These are phyloP conservation scores for Remersonia thermophila DNA, from an alignment of 2,329 filamentous ascomycete species.

Conservation along the genomic window DNA sequence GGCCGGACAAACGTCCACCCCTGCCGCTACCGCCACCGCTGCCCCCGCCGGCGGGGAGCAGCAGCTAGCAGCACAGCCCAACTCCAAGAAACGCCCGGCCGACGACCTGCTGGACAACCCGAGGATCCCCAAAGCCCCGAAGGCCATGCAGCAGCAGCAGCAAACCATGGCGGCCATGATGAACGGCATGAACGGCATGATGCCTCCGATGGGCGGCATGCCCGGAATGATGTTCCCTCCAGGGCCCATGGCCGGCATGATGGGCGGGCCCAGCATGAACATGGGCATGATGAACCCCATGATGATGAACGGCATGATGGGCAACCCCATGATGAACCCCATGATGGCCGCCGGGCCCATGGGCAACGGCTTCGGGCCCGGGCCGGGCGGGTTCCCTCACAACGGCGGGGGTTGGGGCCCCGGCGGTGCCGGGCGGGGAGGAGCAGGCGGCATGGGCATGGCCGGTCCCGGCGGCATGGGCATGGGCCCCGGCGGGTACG, in stretches of 20 bases:
- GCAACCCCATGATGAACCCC: conserved; percentile 2
- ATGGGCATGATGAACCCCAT: conserved; percentile 17
- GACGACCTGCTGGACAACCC: conserved; percentile 57
- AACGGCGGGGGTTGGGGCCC: conserved; percentile 13
- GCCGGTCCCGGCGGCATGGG: conserved; percentile 21
- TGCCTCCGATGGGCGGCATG: conserved; percentile 25
- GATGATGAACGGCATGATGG: conserved; percentile 21
- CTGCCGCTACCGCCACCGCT: conserved; percentile 20
- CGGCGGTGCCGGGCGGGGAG: conserved; percentile 13
- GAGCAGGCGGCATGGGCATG: conserved; percentile 26
- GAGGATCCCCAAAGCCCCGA: conserved; percentile 52
- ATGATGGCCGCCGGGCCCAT: too few relatives aligned
- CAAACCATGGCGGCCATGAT: conserved; percentile 22
- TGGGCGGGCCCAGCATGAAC: conserved; percentile 27
- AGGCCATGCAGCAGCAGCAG: conserved; percentile 45
- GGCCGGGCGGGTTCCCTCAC: conserved; percentile 1
- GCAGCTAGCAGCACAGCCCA: neutral
- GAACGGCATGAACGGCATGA: conserved; percentile 24
- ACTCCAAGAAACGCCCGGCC: conserved; percentile 67
- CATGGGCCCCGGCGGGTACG: conserved; percentile 18
- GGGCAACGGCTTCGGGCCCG: neutral
- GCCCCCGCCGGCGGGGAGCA: conserved; percentile 17
- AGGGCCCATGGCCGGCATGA: conserved; percentile 22
- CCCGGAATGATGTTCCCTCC: conserved; percentile 27
- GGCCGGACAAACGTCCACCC: conserved; percentile 19